Evolutionary conservation across 768 basidiomycete genomes (phyloP).

Genomic region (Dioszegia hungarica): DNA sequence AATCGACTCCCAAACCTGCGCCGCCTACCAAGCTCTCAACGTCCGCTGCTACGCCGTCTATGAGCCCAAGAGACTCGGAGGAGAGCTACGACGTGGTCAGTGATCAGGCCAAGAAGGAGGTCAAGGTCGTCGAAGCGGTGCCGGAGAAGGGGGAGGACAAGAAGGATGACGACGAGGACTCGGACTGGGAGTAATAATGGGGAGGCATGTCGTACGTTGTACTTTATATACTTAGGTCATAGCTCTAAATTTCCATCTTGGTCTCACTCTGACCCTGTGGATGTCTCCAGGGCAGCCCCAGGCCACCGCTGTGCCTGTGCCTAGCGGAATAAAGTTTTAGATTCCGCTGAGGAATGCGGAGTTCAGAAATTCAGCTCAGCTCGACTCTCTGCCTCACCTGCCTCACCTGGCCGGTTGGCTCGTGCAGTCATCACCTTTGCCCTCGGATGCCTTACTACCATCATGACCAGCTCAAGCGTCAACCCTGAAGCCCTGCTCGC

Average conservation of each 20-base stretch:
- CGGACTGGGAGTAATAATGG: slow-evolving; percentile 44
- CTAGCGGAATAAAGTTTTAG: too few species aligned
- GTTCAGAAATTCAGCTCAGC: too few species aligned
- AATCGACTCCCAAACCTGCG: not conserved
- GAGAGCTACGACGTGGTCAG: slow-evolving; percentile 47
- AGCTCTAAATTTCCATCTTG: too few species aligned
- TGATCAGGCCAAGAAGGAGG: slow-evolving; percentile 15
- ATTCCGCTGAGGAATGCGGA: too few species aligned
- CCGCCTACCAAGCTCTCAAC: not conserved
- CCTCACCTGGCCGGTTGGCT: too few species aligned
- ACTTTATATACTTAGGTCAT: not conserved
- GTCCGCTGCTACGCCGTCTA: slow-evolving; percentile 11
- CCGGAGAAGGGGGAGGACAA: not conserved
- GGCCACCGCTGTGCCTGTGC: too few species aligned
- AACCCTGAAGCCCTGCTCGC: slow-evolving; percentile 9
- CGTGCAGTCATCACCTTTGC: too few species aligned
- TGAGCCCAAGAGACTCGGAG: slow-evolving; percentile 41
- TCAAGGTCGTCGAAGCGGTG: not conserved
- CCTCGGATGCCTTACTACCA: too few species aligned
- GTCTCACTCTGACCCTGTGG: too few species aligned
- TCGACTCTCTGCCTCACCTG: too few species aligned
- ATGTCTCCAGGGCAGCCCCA: too few species aligned
- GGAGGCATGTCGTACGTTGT: not conserved
- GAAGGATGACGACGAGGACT: slow-evolving; percentile 35
- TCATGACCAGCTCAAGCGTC: slow-evolving; percentile 1